Conservation (phyloP, 2,329 filamentous ascomycete species). For the Camillea tinctor region DNA sequence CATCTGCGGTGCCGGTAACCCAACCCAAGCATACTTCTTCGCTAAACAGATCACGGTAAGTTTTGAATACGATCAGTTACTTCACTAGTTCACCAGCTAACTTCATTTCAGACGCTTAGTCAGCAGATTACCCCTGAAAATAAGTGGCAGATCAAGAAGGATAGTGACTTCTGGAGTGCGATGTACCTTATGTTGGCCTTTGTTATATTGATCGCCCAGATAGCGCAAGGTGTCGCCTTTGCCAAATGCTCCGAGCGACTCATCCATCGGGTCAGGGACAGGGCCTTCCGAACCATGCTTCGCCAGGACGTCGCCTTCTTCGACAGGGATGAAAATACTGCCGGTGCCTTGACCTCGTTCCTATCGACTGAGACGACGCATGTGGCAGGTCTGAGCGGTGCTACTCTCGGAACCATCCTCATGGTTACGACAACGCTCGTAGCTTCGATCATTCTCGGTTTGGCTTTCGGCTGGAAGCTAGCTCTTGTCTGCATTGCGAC, state of each 20-base stretch:
- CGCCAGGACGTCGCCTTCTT: conserved; percentile 94
- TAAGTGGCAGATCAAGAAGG: conserved; percentile 58
- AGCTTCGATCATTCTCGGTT: conserved; percentile 65
- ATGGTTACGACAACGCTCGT: conserved; percentile 78
- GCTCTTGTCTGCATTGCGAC: conserved; percentile 78
- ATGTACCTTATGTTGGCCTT: conserved; percentile 88
- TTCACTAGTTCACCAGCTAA: conserved; percentile 12
- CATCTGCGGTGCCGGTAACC: conserved; percentile 79
- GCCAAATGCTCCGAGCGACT: conserved; percentile 85
- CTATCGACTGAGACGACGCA: conserved; percentile 87
- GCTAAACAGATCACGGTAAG: conserved; percentile 76
- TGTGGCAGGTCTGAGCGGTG: conserved; percentile 82
- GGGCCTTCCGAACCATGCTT: conserved; percentile 81
- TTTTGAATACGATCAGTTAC: conserved; percentile 46
- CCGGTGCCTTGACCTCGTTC: conserved; percentile 85
- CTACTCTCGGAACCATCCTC: conserved; percentile 82
- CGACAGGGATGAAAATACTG: conserved; percentile 83
- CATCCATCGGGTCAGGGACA: conserved; percentile 77
- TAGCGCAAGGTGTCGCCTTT: conserved; percentile 69
- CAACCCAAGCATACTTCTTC: conserved; percentile 77
- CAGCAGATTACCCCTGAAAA: conserved; percentile 45
- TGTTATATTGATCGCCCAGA: conserved; percentile 68
- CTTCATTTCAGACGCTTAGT: conserved; percentile 29
- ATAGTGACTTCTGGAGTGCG: conserved; percentile 81
- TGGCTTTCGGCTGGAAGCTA: conserved; percentile 85